These are phyloP conservation scores for Aquilaria yunnanensis DNA, from an alignment of 345 rosid species.

Conservation along the genomic window DNA sequence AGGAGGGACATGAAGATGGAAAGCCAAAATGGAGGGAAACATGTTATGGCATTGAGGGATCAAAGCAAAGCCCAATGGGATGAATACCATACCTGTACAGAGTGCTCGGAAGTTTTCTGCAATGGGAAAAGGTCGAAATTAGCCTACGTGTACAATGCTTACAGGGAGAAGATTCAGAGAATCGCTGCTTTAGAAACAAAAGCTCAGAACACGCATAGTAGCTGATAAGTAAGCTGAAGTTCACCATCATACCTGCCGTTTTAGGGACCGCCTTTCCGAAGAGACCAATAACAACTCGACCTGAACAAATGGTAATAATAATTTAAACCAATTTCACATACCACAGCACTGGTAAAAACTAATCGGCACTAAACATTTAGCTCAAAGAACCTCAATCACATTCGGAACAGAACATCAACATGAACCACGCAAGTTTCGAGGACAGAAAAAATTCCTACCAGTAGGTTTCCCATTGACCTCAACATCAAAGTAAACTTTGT, in stretches of 20 bases:
- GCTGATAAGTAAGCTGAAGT: neutral
- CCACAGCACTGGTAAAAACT: neutral
- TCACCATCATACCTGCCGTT: constrained; percentile 54
- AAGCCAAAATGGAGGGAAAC: too few relatives aligned
- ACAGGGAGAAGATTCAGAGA: too few relatives aligned
- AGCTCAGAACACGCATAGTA: neutral
- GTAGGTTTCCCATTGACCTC: constrained; percentile 90
- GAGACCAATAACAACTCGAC: constrained; percentile 82
- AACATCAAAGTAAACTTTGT: constrained; percentile 89
- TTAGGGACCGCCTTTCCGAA: constrained; percentile 91
- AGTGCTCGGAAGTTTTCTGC: constrained; percentile 98
- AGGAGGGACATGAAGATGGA: too few relatives aligned
- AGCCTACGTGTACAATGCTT: neutral
- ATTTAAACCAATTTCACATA: neutral
- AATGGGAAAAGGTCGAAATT: constrained; percentile 13
- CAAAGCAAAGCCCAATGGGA: neutral
- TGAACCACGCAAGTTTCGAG: too few relatives aligned
- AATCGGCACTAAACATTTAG: too few relatives aligned
- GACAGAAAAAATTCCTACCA: constrained; percentile 37
- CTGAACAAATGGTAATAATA: constrained; percentile 24
- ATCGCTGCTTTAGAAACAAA: too few relatives aligned
- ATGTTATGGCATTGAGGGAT: neutral
- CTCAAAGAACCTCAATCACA: too few relatives aligned
- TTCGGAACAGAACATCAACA: too few relatives aligned
- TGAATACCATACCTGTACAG: constrained; percentile 63